These are phyloP conservation scores for Silene vulgaris DNA, from an alignment of 179 eudicot genomes.

Conservation along the genomic window DNA sequence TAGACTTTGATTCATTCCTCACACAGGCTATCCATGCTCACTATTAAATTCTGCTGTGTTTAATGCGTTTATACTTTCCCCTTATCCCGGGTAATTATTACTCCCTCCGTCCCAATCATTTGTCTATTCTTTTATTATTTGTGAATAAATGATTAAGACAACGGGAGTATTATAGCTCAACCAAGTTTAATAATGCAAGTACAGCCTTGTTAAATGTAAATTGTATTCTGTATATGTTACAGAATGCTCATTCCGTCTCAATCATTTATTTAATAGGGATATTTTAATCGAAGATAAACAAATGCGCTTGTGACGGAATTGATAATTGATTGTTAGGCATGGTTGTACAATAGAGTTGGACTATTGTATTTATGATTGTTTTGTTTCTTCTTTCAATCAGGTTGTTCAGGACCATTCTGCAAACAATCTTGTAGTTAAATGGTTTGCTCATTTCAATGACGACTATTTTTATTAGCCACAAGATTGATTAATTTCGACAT, in stretches of 20 bases:
- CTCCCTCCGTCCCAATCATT: background rate
- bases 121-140: background rate
- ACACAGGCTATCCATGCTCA: background rate
- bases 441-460: constrained; percentile 8
- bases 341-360: background rate
- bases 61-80: background rate
- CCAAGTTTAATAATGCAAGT: too few relatives aligned
- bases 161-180: too few relatives aligned
- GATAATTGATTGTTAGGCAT: background rate
- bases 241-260: background rate
- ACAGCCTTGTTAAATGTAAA: too few relatives aligned
- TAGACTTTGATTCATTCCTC: background rate
- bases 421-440: background rate
- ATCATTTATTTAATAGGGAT: background rate
- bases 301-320: too few relatives aligned
- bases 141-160: too few relatives aligned
- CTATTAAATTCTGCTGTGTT: background rate
- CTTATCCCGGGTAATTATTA: too few relatives aligned
- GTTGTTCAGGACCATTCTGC: too few relatives aligned
- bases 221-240: too few relatives aligned
- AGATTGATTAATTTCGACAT: constrained; percentile 4
- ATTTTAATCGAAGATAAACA: too few relatives aligned
- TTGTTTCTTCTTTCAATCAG: background rate
- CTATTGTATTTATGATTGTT: background rate
- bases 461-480: too few relatives aligned